Evolutionary conservation across 2,329 filamentous ascomycete genomes (phyloP).

Genomic region (Hypoxylon sp.): DNA sequence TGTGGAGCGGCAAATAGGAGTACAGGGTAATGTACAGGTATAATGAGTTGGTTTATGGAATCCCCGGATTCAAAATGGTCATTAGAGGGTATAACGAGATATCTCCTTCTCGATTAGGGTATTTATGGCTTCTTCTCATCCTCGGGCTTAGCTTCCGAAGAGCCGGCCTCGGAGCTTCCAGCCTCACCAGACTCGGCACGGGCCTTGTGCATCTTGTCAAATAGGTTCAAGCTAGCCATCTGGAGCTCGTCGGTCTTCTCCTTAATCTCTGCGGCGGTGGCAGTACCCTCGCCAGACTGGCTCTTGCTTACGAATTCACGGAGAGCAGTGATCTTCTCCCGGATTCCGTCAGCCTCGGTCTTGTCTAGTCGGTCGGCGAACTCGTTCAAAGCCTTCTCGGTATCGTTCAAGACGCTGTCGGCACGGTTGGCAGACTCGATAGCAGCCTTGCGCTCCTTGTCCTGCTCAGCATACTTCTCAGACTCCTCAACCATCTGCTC

Average conservation of each 20-base stretch:
- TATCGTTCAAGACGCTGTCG: conserved; percentile 95
- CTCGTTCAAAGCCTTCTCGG: conserved; percentile 97
- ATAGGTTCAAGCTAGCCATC: conserved; percentile 92
- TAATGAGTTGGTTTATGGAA: conserved; percentile 48
- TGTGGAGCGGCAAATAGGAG: conserved; percentile 56
- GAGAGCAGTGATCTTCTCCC: conserved; percentile 88
- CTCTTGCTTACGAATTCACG: conserved; percentile 93
- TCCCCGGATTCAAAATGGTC: conserved; percentile 40
- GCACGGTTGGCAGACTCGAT: conserved; percentile 98
- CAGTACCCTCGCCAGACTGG: conserved; percentile 87
- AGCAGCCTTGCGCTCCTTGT: conserved; percentile 95
- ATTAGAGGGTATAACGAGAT: conserved; percentile 7
- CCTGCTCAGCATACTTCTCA: conserved; percentile 92
- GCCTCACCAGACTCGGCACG: conserved; percentile 70
- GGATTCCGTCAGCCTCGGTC: conserved; percentile 89
- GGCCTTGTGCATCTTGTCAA: conserved; percentile 99
- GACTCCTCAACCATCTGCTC: conserved; percentile 98
- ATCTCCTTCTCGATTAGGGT: conserved; percentile 7
- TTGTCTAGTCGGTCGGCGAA: conserved; percentile 97
- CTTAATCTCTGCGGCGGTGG: conserved; percentile 94
- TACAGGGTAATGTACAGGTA: conserved; percentile 60
- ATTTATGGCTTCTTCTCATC: conserved; percentile 72
- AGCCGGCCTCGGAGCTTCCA: conserved; percentile 58
- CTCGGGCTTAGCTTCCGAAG: conserved; percentile 56
- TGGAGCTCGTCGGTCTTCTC: conserved; percentile 98